phyloP scores from a whole-genome alignment of 129 eudicot genomes.

The Erigeron canadensis region DNA sequence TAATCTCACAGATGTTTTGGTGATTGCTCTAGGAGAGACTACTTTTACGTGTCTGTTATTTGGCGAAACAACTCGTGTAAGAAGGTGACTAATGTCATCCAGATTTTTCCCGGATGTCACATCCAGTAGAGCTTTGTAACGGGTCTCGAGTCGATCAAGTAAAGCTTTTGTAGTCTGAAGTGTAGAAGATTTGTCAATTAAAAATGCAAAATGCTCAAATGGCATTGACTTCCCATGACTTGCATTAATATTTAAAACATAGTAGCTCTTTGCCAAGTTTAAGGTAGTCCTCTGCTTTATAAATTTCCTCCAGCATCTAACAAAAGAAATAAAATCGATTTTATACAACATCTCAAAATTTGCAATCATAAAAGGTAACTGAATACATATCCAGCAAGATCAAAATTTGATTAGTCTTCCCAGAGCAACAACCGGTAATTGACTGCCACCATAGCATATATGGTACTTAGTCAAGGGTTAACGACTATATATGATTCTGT shows the following conservation, averaged over 20 bases:
- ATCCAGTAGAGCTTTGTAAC: constrained; percentile 40
- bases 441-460: neutral
- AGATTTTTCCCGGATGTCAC: constrained; percentile 30
- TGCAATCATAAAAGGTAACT: neutral
- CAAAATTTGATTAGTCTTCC: neutral
- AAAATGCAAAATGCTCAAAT: constrained; percentile 52
- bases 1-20: constrained; percentile 43
- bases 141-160: constrained; percentile 79
- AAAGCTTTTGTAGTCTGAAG: constrained; percentile 57
- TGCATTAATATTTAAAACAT: constrained; percentile 26
- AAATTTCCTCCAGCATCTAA: constrained; percentile 53
- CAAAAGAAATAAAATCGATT: constrained; percentile 21
- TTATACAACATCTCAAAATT: neutral
- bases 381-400: neutral
- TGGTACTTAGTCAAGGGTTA: constrained; percentile 1
- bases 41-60: constrained; percentile 37
- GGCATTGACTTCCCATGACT: constrained; percentile 23
- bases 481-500: constrained; percentile 5
- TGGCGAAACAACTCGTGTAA: constrained; percentile 79
- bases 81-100: constrained; percentile 78
- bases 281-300: constrained; percentile 30
- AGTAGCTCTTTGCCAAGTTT: constrained; percentile 24
- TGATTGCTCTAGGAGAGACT: constrained; percentile 25
- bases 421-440: neutral
- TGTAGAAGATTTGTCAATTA: constrained; percentile 28